These are phyloP conservation scores for Coemansia sp. DNA, from an alignment of 192 early-diverging fungal genomes.

Conservation along the genomic window DNA sequence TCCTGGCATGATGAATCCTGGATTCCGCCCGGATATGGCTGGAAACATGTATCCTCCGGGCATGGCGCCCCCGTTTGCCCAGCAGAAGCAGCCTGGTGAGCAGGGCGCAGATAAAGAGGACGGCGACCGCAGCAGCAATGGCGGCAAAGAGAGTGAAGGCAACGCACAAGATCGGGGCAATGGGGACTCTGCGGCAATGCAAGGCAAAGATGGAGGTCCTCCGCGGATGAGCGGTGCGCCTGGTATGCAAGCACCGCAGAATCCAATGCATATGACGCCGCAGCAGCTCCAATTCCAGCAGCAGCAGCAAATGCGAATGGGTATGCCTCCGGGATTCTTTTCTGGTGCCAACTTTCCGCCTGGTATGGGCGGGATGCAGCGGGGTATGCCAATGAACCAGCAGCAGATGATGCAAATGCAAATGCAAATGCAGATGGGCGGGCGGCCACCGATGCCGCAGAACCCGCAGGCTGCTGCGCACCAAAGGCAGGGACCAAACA, in stretches of 20 bases:
- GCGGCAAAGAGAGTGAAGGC: slow-evolving; percentile 4
- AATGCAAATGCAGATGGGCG: slow-evolving; percentile 44
- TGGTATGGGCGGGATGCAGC: slow-evolving; percentile 31
- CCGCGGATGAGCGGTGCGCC: slow-evolving; percentile 2
- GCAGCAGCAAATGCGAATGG: slow-evolving; percentile 41
- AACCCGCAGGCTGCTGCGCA: slow-evolving; percentile 19
- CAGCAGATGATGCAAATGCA: slow-evolving; percentile 52
- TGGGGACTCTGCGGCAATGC: not conserved
- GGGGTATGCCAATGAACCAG: slow-evolving; percentile 40
- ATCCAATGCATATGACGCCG: slow-evolving; percentile 22
- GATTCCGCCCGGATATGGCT: slow-evolving; percentile 28
- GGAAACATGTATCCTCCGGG: slow-evolving; percentile 44
- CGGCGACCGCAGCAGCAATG: not conserved
- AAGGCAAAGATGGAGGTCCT: slow-evolving; percentile 15
- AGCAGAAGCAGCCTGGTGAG: slow-evolving; percentile 8
- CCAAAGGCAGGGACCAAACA: slow-evolving; percentile 18
- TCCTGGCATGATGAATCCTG: slow-evolving; percentile 32
- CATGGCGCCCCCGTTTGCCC: slow-evolving; percentile 34
- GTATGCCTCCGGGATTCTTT: slow-evolving; percentile 37
- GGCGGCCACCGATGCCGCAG: slow-evolving; percentile 29
- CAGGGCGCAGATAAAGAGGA: slow-evolving; percentile 3
- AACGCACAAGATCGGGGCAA: slow-evolving; percentile 13
- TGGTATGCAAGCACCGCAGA: slow-evolving; percentile 10
- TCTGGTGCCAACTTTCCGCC: slow-evolving; percentile 24
- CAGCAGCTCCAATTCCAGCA: slow-evolving; percentile 32